Conservation (phyloP, 1,139 yeast genomes). For the Yamadazyma pseudoaaseri region DNA sequence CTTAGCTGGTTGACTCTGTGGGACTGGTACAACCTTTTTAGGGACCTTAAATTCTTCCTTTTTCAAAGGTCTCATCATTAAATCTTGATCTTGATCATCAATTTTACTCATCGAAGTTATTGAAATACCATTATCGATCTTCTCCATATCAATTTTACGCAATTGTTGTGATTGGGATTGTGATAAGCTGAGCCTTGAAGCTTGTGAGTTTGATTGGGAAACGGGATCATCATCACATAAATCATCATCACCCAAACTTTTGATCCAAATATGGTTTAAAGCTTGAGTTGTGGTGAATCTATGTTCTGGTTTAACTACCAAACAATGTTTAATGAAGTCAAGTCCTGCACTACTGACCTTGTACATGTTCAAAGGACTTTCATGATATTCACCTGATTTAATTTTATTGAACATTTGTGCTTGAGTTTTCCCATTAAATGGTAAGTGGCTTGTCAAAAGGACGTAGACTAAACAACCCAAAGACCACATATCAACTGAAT, state of each 20-base stretch:
- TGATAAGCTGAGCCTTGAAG: constrained; percentile 52
- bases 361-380: constrained; percentile 69
- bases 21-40: constrained; percentile 41
- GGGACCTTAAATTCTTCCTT: constrained; percentile 43
- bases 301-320: constrained; percentile 71
- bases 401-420: constrained; percentile 79
- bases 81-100: constrained; percentile 39
- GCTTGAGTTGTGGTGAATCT: constrained; percentile 76
- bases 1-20: constrained; percentile 36
- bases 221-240: constrained; percentile 6
- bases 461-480: constrained; percentile 84
- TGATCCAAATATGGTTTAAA: constrained; percentile 67
- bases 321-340: constrained; percentile 63
- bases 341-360: constrained; percentile 64
- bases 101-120: constrained; percentile 41
- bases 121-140: constrained; percentile 38
- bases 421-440: constrained; percentile 91
- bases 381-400: constrained; percentile 74
- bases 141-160: constrained; percentile 39
- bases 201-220: constrained; percentile 7
- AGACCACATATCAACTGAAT: constrained; percentile 95
- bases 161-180: constrained; percentile 70
- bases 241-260: constrained; percentile 27
- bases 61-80: constrained; percentile 45
- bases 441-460: constrained; percentile 84